A percentile compares a stretch with the other conserved stretches of the same genome.
phyloP scores from a whole-genome alignment of 1,284 basidiomycete genomes.

The Malassezia dermatis region DNA sequence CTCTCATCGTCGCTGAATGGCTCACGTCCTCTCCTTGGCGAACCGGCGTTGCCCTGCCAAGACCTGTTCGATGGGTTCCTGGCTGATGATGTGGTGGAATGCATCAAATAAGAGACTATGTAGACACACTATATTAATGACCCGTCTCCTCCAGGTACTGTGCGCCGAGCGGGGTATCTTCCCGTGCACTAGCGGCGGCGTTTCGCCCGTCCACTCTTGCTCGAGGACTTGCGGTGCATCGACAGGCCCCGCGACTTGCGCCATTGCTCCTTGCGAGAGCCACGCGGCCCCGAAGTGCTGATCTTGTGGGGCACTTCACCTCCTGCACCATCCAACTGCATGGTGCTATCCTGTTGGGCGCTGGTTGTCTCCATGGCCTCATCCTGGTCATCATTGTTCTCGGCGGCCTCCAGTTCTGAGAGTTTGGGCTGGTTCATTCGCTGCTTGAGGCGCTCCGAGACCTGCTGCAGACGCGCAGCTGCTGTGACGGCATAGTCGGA shows the following conservation, averaged over 20 bases:
- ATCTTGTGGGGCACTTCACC: slow-evolving; percentile 20
- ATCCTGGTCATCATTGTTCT: slow-evolving; percentile 50
- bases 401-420: slow-evolving; percentile 49
- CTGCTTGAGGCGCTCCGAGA: slow-evolving; percentile 59
- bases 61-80: slow-evolving; percentile 30
- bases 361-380: slow-evolving; percentile 46
- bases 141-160: background rate
- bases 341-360: background rate
- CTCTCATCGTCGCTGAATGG: background rate
- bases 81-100: slow-evolving; percentile 29
- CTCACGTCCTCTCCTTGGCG: background rate
- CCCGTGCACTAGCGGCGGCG: slow-evolving; percentile 23
- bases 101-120: slow-evolving; percentile 15
- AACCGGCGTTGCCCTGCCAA: slow-evolving; percentile 6
- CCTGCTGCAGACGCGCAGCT: slow-evolving; percentile 68
- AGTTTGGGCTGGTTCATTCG: slow-evolving; percentile 21
- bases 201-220: slow-evolving; percentile 32
- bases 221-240: slow-evolving; percentile 18
- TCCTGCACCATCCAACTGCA: slow-evolving; percentile 1
- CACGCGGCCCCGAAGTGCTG: slow-evolving; percentile 30
- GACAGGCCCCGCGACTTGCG: slow-evolving; percentile 18
- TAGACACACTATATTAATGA: background rate
- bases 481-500: slow-evolving; percentile 71
- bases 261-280: slow-evolving; percentile 35
- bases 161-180: background rate